phyloP scores from a whole-genome alignment of 129 eudicot species.

The Sambucus nigra region DNA sequence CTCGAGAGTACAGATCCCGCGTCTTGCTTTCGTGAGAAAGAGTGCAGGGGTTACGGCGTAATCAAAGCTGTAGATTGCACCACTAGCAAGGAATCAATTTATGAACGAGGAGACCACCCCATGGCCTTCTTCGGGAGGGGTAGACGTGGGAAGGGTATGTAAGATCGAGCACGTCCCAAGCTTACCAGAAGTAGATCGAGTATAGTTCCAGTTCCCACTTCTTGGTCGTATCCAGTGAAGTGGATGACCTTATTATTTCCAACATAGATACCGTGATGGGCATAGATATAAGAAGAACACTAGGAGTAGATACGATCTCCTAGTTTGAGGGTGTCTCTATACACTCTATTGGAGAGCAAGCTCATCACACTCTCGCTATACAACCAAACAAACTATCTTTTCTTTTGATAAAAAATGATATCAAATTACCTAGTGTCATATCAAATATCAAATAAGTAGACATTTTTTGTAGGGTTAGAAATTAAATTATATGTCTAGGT shows the following conservation, averaged over 20 bases:
- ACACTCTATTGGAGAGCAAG: no score
- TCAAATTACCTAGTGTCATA: no score
- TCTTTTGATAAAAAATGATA: no score
- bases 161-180: conserved; percentile 28
- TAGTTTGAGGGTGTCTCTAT: no score
- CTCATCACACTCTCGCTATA: no score
- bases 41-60: conserved; percentile 50
- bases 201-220: conserved; percentile 43
- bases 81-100: conserved; percentile 45
- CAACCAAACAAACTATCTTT: no score
- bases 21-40: conserved; percentile 77
- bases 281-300: no score
- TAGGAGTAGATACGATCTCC: no score
- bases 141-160: conserved; percentile 25
- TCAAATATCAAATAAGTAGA: no score
- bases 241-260: conserved; percentile 43
- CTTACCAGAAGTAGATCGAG: conserved; percentile 33
- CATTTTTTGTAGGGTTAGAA: no score
- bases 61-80: conserved; percentile 37
- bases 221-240: conserved; percentile 47
- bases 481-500: no score
- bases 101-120: conserved; percentile 40
- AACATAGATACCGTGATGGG: conserved; percentile 42
- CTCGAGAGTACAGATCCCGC: conserved; percentile 83
- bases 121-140: conserved; percentile 18